These are phyloP conservation scores for Platanthera zijinensis DNA, from an alignment of 106 monocot genomes.

Conservation along the genomic window DNA sequence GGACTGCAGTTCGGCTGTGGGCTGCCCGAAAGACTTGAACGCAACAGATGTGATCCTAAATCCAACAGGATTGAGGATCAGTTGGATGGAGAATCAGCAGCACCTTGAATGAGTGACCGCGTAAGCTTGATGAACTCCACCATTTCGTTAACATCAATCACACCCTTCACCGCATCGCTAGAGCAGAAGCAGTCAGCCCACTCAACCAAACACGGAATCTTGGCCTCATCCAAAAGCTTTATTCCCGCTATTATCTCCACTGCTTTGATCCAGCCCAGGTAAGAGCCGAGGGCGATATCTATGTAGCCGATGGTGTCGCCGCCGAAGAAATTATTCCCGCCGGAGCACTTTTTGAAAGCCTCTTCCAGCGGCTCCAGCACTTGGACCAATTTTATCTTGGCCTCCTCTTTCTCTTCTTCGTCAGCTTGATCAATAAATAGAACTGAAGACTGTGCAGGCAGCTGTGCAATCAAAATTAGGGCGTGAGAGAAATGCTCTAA, in stretches of 20 bases:
- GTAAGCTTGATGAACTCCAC: constrained; percentile 13
- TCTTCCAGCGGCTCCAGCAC: constrained; percentile 29
- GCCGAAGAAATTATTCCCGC: constrained; percentile 34
- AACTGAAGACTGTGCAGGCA: not conserved
- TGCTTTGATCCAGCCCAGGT: constrained; percentile 22
- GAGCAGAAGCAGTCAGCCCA: constrained; percentile 39
- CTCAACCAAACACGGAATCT: constrained; percentile 14
- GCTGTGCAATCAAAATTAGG: not conserved
- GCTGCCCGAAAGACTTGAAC: too few species aligned
- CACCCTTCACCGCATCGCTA: constrained; percentile 15
- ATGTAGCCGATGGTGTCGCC: constrained; percentile 36
- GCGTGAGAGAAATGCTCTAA: not conserved
- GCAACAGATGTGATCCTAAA: too few species aligned
- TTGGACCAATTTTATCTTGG: not conserved
- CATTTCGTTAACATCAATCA: constrained; percentile 25
- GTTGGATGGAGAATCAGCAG: too few species aligned
- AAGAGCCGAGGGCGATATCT: constrained; percentile 34
- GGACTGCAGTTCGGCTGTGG: too few species aligned
- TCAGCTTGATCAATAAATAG: not conserved
- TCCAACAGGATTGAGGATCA: too few species aligned
- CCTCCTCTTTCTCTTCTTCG: constrained; percentile 14
- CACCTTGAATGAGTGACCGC: too few species aligned
- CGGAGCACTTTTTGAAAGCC: constrained; percentile 26
- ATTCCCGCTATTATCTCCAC: constrained; percentile 10
- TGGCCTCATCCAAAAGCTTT: constrained; percentile 16